phyloP scores from a whole-genome alignment of 805 yeast genomes.

The Torulaspora gathmanii region DNA sequence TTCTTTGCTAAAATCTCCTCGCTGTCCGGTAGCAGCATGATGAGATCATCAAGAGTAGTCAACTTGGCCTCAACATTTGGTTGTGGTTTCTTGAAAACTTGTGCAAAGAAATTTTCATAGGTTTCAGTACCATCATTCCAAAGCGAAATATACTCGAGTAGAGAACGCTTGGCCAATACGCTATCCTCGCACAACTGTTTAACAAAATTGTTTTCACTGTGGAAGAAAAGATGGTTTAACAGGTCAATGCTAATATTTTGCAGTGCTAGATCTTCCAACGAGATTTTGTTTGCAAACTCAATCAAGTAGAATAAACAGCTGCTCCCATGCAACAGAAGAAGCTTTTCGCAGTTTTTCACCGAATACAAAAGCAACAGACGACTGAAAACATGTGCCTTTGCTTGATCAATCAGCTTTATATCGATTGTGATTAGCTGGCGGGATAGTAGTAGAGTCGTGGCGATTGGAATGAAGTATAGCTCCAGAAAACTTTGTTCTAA shows the following conservation, averaged over 20 bases:
- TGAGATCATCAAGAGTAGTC: slow-evolving; percentile 12
- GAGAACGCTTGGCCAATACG: slow-evolving; percentile 23
- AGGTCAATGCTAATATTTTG: slow-evolving; percentile 32
- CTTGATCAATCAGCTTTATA: slow-evolving; percentile 9
- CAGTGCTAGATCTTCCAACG: slow-evolving; percentile 35
- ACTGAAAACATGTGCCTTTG: slow-evolving; percentile 20
- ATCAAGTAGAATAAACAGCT: slow-evolving; percentile 36
- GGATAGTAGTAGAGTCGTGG: slow-evolving; percentile 20
- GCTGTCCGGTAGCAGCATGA: slow-evolving; percentile 18
- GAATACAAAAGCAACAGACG: slow-evolving; percentile 23
- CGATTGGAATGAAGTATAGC: slow-evolving; percentile 23
- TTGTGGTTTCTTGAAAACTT: slow-evolving; percentile 20
- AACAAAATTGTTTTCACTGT: not conserved
- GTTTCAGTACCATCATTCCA: slow-evolving; percentile 38
- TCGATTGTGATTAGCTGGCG: slow-evolving; percentile 17
- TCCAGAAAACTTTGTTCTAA: slow-evolving; percentile 23
- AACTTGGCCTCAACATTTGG: slow-evolving; percentile 15
- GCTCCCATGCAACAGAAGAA: slow-evolving; percentile 37
- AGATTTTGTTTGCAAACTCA: slow-evolving; percentile 33
- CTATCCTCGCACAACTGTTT: slow-evolving; percentile 20
- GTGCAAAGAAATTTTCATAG: slow-evolving; percentile 25
- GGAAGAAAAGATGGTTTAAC: slow-evolving; percentile 32
- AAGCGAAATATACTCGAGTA: slow-evolving; percentile 23
- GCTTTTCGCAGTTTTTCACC: slow-evolving; percentile 32
- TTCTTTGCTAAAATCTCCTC: slow-evolving; percentile 3